These are phyloP conservation scores for Hyaloscypha hepaticicola DNA, from an alignment of 495 filamentous ascomycete genomes.

Conservation along the genomic window DNA sequence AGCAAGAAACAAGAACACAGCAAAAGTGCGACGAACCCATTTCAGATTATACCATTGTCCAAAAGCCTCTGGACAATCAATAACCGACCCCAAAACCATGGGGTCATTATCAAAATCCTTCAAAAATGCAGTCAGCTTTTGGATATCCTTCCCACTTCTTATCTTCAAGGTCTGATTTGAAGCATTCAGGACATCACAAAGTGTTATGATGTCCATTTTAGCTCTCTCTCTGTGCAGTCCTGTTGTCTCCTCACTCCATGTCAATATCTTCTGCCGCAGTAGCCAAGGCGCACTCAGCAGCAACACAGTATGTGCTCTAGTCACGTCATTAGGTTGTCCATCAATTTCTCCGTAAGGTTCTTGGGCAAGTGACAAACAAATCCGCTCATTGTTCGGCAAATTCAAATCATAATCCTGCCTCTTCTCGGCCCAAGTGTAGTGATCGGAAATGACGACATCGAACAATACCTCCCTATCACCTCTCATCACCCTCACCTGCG, in stretches of 20 bases:
- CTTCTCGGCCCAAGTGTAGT: neutral
- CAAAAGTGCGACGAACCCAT: slow-evolving; percentile 7
- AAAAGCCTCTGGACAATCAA: slow-evolving; percentile 10
- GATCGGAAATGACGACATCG: slow-evolving; percentile 2
- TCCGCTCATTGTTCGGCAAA: neutral
- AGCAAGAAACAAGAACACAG: neutral
- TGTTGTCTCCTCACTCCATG: neutral
- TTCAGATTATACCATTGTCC: slow-evolving; percentile 3
- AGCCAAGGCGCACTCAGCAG: slow-evolving; percentile 4
- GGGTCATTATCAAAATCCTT: slow-evolving; percentile 3
- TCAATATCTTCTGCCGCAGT: slow-evolving; percentile 2
- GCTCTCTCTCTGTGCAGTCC: neutral
- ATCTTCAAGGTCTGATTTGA: neutral
- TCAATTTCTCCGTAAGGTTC: too few species aligned
- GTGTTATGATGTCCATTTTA: slow-evolving; percentile 5
- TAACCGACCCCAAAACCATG: neutral
- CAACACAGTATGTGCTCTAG: neutral
- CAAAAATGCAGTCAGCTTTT: neutral
- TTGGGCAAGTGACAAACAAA: too few species aligned
- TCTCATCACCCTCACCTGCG: slow-evolving; percentile 3
- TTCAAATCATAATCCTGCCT: slow-evolving; percentile 1
- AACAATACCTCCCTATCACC: neutral
- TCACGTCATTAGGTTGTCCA: neutral
- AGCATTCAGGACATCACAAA: slow-evolving; percentile 1
- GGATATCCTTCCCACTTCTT: neutral